Conservation (phyloP, 192 early-diverging fungal species). For the Coemansia sp. region DNA sequence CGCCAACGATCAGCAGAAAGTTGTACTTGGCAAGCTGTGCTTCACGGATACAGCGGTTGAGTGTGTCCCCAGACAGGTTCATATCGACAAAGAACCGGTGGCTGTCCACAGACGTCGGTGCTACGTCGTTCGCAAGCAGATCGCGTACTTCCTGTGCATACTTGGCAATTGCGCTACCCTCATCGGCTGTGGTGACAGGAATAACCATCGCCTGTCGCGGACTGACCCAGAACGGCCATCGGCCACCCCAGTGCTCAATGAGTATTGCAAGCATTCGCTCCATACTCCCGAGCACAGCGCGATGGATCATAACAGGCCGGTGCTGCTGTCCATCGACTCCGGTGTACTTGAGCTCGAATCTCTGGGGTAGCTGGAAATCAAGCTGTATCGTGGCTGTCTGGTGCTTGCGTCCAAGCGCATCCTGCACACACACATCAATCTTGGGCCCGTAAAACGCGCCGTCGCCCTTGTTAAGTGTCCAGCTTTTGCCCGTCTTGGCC, state of each 20-base stretch:
- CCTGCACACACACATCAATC: slow-evolving; percentile 85
- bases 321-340: slow-evolving; percentile 64
- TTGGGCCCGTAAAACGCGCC: slow-evolving; percentile 98
- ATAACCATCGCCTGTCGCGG: slow-evolving; percentile 88
- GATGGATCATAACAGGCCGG: slow-evolving; percentile 91
- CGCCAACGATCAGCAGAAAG: slow-evolving; percentile 84
- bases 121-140: slow-evolving; percentile 33
- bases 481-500: slow-evolving; percentile 58
- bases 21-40: slow-evolving; percentile 84
- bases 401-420: slow-evolving; percentile 78
- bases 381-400: slow-evolving; percentile 96
- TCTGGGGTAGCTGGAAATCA: slow-evolving; percentile 89
- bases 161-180: slow-evolving; percentile 54
- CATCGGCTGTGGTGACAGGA: slow-evolving; percentile 57
- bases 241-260: slow-evolving; percentile 87
- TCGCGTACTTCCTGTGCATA: slow-evolving; percentile 67
- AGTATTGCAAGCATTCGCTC: slow-evolving; percentile 96
- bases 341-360: slow-evolving; percentile 78
- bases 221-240: slow-evolving; percentile 94
- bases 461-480: slow-evolving; percentile 80
- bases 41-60: slow-evolving; percentile 77
- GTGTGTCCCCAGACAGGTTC: slow-evolving; percentile 63
- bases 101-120: slow-evolving; percentile 52
- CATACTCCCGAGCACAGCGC: slow-evolving; percentile 85
- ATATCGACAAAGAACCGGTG: slow-evolving; percentile 80